Conservation (phyloP, 2,329 filamentous ascomycete genomes). For the Trichoderma breve region DNA sequence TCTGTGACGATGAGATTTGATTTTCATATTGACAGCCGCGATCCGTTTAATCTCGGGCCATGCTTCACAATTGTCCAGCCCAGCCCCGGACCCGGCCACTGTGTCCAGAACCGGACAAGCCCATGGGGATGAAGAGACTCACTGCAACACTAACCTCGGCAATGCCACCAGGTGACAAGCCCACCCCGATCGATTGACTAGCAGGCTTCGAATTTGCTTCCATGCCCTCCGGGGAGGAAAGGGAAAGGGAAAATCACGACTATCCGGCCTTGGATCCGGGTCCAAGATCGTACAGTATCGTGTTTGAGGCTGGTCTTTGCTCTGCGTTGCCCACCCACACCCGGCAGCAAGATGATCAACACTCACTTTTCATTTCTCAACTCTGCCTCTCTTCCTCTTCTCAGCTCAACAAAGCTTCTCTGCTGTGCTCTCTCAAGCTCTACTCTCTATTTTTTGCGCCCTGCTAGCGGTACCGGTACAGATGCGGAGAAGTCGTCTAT, state of each 20-base stretch:
- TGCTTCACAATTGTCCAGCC: neutral
- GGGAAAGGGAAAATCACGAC: neutral
- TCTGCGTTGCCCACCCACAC: neutral
- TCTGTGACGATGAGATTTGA: constrained; percentile 7
- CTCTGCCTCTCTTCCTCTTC: neutral
- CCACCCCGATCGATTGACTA: constrained; percentile 1
- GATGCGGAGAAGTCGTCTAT: constrained; percentile 29
- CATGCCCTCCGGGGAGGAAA: neutral
- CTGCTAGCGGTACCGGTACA: neutral
- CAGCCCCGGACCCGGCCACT: neutral
- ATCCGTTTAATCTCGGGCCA: constrained; percentile 14
- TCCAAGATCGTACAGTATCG: neutral
- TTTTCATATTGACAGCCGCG: neutral
- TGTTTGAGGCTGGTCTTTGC: neutral
- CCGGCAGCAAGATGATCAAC: neutral
- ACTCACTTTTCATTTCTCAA: neutral
- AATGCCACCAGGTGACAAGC: neutral
- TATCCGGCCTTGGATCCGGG: neutral
- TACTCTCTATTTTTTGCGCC: neutral
- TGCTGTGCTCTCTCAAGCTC: neutral
- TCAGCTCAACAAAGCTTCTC: neutral
- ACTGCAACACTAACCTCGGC: constrained; percentile 5
- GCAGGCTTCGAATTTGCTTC: constrained; percentile 8
- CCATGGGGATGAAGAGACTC: neutral
- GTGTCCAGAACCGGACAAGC: constrained; percentile 3